A percentile compares a stretch with the other conserved stretches of the same genome.
phyloP scores from a whole-genome alignment of 805 yeast genomes.

The Kodamaea kaohsiungensis region DNA sequence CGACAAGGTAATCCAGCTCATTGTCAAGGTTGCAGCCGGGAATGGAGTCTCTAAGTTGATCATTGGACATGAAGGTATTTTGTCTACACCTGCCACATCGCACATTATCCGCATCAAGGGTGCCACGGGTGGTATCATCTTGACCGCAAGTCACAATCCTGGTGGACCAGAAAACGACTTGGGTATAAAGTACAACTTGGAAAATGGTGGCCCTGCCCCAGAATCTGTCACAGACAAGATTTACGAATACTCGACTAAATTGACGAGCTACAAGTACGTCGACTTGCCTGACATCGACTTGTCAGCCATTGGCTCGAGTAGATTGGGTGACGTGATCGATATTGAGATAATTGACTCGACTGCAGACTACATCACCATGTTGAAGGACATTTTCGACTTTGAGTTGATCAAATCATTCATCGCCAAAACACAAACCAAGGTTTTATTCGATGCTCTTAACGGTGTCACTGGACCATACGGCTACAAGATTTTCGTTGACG shows the following conservation, averaged over 20 bases:
- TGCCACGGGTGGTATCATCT: conserved; percentile 91
- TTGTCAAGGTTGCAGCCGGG: conserved; percentile 83
- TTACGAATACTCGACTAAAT: conserved; percentile 62
- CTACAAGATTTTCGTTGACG: conserved; percentile 75
- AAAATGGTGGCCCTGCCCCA: conserved; percentile 98
- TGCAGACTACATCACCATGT: conserved; percentile 69
- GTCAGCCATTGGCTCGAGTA: conserved; percentile 50
- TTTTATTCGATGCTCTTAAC: conserved; percentile 85
- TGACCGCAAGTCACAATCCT: conserved; percentile 97
- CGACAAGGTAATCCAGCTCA: conserved; percentile 74
- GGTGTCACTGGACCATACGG: conserved; percentile 99
- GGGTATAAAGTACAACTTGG: conserved; percentile 93
- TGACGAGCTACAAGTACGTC: conserved; percentile 61
- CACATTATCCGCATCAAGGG: conserved; percentile 75
- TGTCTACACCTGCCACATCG: conserved; percentile 97
- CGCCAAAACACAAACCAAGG: conserved; percentile 47
- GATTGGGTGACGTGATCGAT: conserved; percentile 56
- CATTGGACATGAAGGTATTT: conserved; percentile 83
- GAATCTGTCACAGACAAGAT: conserved; percentile 89
- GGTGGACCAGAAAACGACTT: conserved; percentile 93
- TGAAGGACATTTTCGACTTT: conserved; percentile 88
- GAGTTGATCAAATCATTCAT: conserved; percentile 74
- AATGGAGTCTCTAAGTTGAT: conserved; percentile 86
- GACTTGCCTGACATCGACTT: conserved; percentile 70
- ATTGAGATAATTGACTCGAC: conserved; percentile 86